Evolutionary conservation across 139 green algal species (phyloP), one percentile per base, ranked within the genome.

Genomic region (Tetradesmus lagerheimii): DNA sequence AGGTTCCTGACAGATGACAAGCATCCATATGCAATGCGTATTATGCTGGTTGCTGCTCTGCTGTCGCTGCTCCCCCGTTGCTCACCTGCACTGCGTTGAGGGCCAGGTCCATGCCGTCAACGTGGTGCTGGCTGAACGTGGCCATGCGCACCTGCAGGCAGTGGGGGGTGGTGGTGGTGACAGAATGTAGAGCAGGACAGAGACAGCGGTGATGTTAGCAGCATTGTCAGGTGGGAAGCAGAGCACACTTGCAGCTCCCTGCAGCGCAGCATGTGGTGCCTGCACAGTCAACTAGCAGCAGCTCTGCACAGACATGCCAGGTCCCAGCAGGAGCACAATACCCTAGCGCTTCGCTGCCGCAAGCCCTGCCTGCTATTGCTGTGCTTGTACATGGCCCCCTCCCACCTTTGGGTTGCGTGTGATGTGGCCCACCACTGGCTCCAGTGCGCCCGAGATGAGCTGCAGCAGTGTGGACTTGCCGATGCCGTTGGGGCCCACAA

Each of bases 61-160:
- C n/a, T n/a, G n/a, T n/a, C n/a, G n/a, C n/a, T 57, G 45, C 45
- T 12, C 45, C 45, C 45, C n/a, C n/a, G n/a, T n/a, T 14, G 29
- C 67, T 39, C 31, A 82, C 76, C 37, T 47, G 37, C 85, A 98
- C 89, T 0, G 97, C 94, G 6, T 94, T 95, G 29, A 98, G 93
- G 14, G 96, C 95, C 89, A 99, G 93, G 93, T 99, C 97, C 90
- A 99, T 93, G 5, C 96, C 96, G 77, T 99, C 98, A 87, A 99
- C 95, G 91, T 99, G 97, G 91, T 99, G 98, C 95, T 99, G 98
- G 64, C 90, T 97, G 94, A 99, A 99, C 37, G 92, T 95, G 23
- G 97, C 97, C 90, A 99, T 90, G 27, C 98, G 96, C 50, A 96
- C 95, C 91, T 95, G 92, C 18, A 89, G 86, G 88, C 5, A 4